Conservation (phyloP, 495 filamentous ascomycete species). For the Clavariopsis aquatica region DNA sequence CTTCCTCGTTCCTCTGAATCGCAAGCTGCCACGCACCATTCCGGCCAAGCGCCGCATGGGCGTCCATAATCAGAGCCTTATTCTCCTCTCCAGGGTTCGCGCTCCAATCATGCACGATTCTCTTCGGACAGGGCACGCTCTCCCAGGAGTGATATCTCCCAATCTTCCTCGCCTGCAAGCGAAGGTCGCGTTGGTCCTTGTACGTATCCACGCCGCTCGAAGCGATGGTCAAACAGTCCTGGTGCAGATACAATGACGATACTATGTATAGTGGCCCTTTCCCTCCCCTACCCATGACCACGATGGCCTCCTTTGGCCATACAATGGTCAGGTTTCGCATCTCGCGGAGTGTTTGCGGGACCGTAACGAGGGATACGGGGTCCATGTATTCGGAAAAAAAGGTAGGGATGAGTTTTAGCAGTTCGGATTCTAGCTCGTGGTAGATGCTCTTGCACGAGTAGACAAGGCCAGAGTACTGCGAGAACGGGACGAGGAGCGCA, state of each 20-base stretch:
- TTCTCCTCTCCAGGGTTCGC: no score
- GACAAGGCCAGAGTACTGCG: not conserved
- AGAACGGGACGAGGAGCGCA: not conserved
- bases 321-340: not conserved
- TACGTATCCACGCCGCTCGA: not conserved
- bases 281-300: no score
- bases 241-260: not conserved
- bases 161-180: no score
- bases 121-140: not conserved
- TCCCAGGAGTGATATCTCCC: no score
- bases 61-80: no score
- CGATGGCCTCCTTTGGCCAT: no score
- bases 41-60: not conserved
- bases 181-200: not conserved
- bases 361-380: not conserved
- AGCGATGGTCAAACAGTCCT: not conserved
- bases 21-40: not conserved
- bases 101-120: not conserved
- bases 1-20: not conserved
- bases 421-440: not conserved
- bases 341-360: not conserved
- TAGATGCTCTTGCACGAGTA: slow-evolving; percentile 2
- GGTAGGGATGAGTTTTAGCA: not conserved
- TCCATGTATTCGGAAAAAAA: not conserved
- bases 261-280: no score